A percentile compares a stretch with the other conserved stretches of the same genome.
These are phyloP conservation scores for Boletus coccyginus DNA, from an alignment of 768 basidiomycete species.

Conservation along the genomic window DNA sequence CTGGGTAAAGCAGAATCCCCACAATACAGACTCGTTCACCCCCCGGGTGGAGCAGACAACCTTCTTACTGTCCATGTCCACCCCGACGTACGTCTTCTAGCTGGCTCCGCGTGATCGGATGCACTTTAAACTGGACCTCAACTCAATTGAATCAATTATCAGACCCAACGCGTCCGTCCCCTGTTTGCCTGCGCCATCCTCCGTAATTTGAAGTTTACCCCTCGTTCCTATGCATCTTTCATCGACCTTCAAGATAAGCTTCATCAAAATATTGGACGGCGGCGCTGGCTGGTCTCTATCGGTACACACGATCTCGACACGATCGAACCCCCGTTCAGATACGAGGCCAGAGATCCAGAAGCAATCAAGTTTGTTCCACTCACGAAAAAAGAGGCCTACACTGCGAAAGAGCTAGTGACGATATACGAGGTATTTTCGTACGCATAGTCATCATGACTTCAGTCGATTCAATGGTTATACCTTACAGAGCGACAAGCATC, in stretches of 20 bases:
- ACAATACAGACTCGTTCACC: slow-evolving; percentile 69
- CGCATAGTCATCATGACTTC: background rate
- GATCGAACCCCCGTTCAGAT: slow-evolving; percentile 82
- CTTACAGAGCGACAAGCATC: slow-evolving; percentile 83
- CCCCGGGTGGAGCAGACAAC: slow-evolving; percentile 60
- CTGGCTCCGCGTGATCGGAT: background rate
- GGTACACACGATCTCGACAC: slow-evolving; percentile 98
- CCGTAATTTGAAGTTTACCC: slow-evolving; percentile 86
- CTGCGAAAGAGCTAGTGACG: slow-evolving; percentile 89
- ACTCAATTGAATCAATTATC: background rate
- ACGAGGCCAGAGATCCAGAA: slow-evolving; percentile 76
- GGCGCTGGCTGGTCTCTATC: slow-evolving; percentile 89
- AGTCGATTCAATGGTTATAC: background rate
- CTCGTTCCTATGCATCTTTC: slow-evolving; percentile 89
- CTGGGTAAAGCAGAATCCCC: slow-evolving; percentile 66
- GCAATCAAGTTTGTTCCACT: slow-evolving; percentile 91
- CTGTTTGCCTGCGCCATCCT: slow-evolving; percentile 90
- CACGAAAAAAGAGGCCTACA: slow-evolving; percentile 74
- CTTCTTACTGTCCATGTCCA: slow-evolving; percentile 67
- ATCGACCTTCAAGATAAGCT: slow-evolving; percentile 99
- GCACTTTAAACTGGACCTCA: background rate
- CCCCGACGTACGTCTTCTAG: slow-evolving; percentile 56
- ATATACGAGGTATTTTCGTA: slow-evolving; percentile 74
- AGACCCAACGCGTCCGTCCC: slow-evolving; percentile 84
- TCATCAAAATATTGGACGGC: slow-evolving; percentile 91